Percentiles rank a stretch among this genome's conserved stretches.
These are phyloP conservation scores for Kregervanrija fluxuum DNA, from an alignment of 805 yeast genomes.

Conservation along the genomic window DNA sequence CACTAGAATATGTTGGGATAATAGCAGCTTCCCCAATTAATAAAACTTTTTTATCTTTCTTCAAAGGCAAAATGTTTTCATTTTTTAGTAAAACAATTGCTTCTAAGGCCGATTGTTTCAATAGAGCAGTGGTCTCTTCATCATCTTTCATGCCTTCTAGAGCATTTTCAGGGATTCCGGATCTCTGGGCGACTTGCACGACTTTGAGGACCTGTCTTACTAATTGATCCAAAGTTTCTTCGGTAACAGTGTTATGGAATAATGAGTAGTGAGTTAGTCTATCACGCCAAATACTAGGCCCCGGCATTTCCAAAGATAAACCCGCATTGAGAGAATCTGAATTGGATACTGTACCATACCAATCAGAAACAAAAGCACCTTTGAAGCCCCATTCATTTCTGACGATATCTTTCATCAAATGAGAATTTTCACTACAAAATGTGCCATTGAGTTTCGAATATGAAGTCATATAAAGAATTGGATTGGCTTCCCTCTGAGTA, in stretches of 20 bases:
- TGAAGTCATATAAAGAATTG: conserved; percentile 34
- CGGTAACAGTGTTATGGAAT: background rate
- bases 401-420: conserved; percentile 29
- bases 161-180: conserved; percentile 35
- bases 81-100: conserved; percentile 1
- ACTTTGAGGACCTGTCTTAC: conserved; percentile 40
- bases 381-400: conserved; percentile 35
- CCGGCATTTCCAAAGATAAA: conserved; percentile 40
- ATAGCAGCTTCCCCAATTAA: conserved; percentile 35
- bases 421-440: conserved; percentile 31
- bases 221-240: conserved; percentile 32
- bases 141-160: conserved; percentile 17
- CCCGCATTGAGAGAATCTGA: conserved; percentile 35
- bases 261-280: background rate
- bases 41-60: conserved; percentile 32
- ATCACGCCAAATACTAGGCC: conserved; percentile 21
- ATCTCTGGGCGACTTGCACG: conserved; percentile 33
- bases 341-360: conserved; percentile 35
- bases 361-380: conserved; percentile 36
- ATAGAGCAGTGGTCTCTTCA: background rate
- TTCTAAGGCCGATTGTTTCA: background rate
- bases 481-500: conserved; percentile 32
- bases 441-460: conserved; percentile 37
- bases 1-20: conserved; percentile 39
- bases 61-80: conserved; percentile 34